Percentiles rank a stretch among this genome's conserved stretches.
Evolutionary conservation across 352 stramenopile genomes (phyloP).

Genomic region (Pythium brachiatum): DNA sequence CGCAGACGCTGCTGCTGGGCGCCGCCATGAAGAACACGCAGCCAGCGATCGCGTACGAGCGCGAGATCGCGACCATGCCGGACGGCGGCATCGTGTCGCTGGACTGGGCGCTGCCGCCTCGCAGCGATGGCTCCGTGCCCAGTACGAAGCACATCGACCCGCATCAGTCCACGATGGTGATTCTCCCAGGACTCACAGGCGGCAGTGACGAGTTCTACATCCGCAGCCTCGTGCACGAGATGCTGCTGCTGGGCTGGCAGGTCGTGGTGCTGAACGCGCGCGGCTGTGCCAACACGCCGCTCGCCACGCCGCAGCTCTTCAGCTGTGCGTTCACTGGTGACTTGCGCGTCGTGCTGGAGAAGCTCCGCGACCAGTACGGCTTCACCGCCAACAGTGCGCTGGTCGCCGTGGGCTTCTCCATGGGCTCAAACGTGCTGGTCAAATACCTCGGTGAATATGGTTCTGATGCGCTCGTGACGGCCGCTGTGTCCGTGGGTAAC

Average conservation of each 20-base stretch:
- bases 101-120: constrained; percentile 58
- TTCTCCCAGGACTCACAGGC: constrained; percentile 58
- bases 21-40: constrained; percentile 33
- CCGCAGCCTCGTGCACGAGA: constrained; percentile 37
- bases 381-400: constrained; percentile 36
- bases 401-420: constrained; percentile 62
- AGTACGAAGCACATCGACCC: constrained; percentile 30
- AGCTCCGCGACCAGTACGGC: constrained; percentile 39
- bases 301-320: constrained; percentile 62
- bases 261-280: constrained; percentile 73
- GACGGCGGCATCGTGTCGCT: constrained; percentile 74
- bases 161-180: constrained; percentile 38
- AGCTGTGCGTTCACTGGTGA: constrained; percentile 73
- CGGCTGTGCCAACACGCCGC: constrained; percentile 57
- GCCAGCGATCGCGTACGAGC: constrained; percentile 45
- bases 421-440: constrained; percentile 71
- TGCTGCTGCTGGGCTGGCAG: constrained; percentile 53
- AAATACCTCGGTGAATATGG: constrained; percentile 73
- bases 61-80: constrained; percentile 49
- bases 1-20: constrained; percentile 53
- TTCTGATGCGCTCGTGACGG: constrained; percentile 39
- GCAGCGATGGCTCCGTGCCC: constrained; percentile 12
- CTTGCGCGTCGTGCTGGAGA: constrained; percentile 42
- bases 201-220: constrained; percentile 72
- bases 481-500: constrained; percentile 67